Conservation (phyloP, 352 stramenopile species). For the Globisporangium cederbergense region DNA sequence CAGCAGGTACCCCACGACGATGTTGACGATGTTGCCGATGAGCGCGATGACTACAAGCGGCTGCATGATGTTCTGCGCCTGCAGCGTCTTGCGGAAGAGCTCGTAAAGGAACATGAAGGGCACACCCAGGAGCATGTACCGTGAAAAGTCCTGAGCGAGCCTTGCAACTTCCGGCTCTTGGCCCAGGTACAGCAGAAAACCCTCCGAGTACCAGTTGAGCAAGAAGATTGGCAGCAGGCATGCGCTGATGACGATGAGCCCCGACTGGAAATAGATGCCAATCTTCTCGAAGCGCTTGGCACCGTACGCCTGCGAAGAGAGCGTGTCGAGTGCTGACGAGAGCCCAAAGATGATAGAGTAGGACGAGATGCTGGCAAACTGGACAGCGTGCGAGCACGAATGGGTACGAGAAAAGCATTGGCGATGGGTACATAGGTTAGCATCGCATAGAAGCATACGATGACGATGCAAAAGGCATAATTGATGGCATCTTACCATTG, state of each 20-base stretch:
- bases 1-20: slow-evolving; percentile 53
- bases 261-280: slow-evolving; percentile 73
- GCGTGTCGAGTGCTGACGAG: slow-evolving; percentile 68
- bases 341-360: slow-evolving; percentile 61
- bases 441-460: background rate
- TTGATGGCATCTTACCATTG: slow-evolving; percentile 29
- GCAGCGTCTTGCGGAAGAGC: slow-evolving; percentile 71
- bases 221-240: slow-evolving; percentile 47
- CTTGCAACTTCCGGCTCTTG: slow-evolving; percentile 48
- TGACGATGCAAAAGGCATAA: background rate
- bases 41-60: slow-evolving; percentile 68
- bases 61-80: slow-evolving; percentile 76
- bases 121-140: slow-evolving; percentile 51
- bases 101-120: slow-evolving; percentile 83
- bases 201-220: slow-evolving; percentile 56
- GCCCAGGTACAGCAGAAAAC: slow-evolving; percentile 40
- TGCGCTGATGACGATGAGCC: slow-evolving; percentile 45
- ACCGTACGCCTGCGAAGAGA: slow-evolving; percentile 67
- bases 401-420: background rate
- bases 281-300: slow-evolving; percentile 61
- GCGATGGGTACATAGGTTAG: background rate
- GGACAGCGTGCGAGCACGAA: background rate
- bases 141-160: slow-evolving; percentile 50
- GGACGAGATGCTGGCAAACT: slow-evolving; percentile 73
- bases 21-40: slow-evolving; percentile 63